A percentile compares a stretch with the other conserved stretches of the same genome.
These are phyloP conservation scores for Tylopilus intermedius DNA, from an alignment of 768 basidiomycete species.

Conservation along the genomic window DNA sequence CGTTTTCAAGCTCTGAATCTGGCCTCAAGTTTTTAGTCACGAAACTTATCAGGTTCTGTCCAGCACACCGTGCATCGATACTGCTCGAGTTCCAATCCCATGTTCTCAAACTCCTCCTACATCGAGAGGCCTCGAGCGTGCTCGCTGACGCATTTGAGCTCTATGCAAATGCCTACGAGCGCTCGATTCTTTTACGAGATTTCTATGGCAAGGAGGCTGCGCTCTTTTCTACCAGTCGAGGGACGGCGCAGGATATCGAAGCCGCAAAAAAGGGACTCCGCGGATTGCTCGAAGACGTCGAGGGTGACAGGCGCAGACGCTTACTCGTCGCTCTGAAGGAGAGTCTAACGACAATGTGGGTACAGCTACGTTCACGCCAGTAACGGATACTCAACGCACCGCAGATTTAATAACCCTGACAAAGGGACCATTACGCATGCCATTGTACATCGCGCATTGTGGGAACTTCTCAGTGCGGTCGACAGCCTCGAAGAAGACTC, in stretches of 20 bases:
- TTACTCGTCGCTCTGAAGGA: conserved; percentile 67
- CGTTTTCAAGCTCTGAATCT: not conserved
- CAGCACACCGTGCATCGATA: conserved; percentile 69
- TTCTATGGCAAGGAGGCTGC: conserved; percentile 88
- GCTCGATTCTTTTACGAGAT: conserved; percentile 72
- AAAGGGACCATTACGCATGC: conserved; percentile 85
- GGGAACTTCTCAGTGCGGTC: conserved; percentile 75
- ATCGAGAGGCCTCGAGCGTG: conserved; percentile 78
- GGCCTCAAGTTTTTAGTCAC: conserved; percentile 63
- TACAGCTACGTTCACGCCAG: conserved; percentile 1
- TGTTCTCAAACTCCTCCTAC: conserved; percentile 73
- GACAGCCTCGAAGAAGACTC: conserved; percentile 52
- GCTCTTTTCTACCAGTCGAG: conserved; percentile 56
- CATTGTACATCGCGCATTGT: conserved; percentile 80
- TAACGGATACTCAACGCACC: not conserved
- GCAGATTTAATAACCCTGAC: conserved; percentile 86
- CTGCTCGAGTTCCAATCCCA: conserved; percentile 73
- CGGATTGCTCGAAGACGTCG: conserved; percentile 61
- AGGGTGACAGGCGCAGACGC: conserved; percentile 60
- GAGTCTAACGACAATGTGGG: conserved; percentile 71
- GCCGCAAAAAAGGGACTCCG: conserved; percentile 60
- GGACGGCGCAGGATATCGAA: conserved; percentile 60
- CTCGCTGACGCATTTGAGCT: conserved; percentile 88
- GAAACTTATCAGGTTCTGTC: conserved; percentile 74
- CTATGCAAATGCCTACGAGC: conserved; percentile 80